Evolutionary conservation across 306 rosid species (phyloP), one percentile per base, ranked within the genome.

Genomic region (Rosa chinensis): DNA sequence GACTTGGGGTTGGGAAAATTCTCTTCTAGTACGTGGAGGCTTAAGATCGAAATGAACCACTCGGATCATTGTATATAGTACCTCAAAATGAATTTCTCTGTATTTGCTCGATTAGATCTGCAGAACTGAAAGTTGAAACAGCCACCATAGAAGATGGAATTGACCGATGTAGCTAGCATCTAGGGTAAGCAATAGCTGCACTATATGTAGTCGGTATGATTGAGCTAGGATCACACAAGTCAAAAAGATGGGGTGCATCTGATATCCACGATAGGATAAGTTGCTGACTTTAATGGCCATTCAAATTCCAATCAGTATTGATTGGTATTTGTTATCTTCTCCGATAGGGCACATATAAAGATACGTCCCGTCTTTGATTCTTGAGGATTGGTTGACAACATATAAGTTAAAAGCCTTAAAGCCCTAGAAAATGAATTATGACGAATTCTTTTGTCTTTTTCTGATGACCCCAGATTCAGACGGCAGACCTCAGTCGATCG

Each of bases 261-360:
- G 3, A 39, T 39, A 18, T 67, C 72, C 72, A 67, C 71, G 71
- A 37, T 18, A 66, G 25, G 71, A 66, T 37, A 66, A 66, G 45
- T 18, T 39, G 72, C 72, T 67, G 72, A 39, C 72, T 67, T 18
- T 40, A 39, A 66, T 66, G 25, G 28, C 25, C 48, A 8, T 66
- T 37, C 25, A 66, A 35, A 66, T 39, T 8, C 25, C 4, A 18
- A 37, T 39, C 14, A 8, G 5, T 0, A 17, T 20, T 66, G 71
- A 39, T 66, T 3, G 71, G 71, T 66, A 47, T 37, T 32, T 35
- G 47, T 37, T 66, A 39, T 66, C 71, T 66, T 8, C 71, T 39
- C 25, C 40, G 71, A 66, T 37, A 6, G 71, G 48, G n/a, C 71
- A 16, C 7, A 17, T 1, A 39, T 1, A 66, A 5, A 25, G 8